Evolutionary conservation across 257 asterid genomes (phyloP), one percentile per base, ranked within the genome.

Genomic region (Fraxinus cuspidata): DNA sequence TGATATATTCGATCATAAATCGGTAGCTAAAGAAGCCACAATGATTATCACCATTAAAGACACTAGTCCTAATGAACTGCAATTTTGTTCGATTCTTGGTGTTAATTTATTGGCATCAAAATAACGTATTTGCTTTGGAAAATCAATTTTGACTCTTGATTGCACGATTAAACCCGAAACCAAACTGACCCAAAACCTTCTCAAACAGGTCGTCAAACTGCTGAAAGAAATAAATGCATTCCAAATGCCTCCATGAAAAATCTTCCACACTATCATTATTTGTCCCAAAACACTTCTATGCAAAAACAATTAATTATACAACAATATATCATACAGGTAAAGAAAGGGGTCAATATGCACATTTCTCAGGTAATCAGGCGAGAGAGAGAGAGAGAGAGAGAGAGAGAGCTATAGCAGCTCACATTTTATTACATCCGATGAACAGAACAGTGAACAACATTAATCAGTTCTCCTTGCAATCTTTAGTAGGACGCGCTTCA

Each of bases 401-500:
- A 3, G 27, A 79, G 73, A 79, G 19, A 73, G 8, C 83, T 79
- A 76, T 81, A 74, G 84, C 80, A 86, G 82, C 83, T 87, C 89
- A 81, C 75, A 82, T 74, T 29, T 65, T 71, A 75, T 81, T 70
- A 78, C 78, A 68, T 58, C 72, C 63, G 72, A 47, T 23, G 81
- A 64, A 66, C 72, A 32, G n/a, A n/a, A 63, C 9, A 3, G n/a
- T 51, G 9, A 19, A 16, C 29, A 60, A 2, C 31, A 60, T 21
- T 37, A 58, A 31, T 90, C 85, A 92, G 28, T 87, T 81, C 18
- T 84, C 89, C 88, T 90, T 91, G 87, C 77, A 83, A 29, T 91
- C 97, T 84, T 91, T 86, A 15, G 80, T 47, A 6, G 99, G 98
- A 38, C 90, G 86, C 21, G 96, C 96, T 84, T 91, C 97, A 31